Base-by-base conservation (phyloP, 495 filamentous ascomycete genomes). In the Filosporella fistucella region DNA sequence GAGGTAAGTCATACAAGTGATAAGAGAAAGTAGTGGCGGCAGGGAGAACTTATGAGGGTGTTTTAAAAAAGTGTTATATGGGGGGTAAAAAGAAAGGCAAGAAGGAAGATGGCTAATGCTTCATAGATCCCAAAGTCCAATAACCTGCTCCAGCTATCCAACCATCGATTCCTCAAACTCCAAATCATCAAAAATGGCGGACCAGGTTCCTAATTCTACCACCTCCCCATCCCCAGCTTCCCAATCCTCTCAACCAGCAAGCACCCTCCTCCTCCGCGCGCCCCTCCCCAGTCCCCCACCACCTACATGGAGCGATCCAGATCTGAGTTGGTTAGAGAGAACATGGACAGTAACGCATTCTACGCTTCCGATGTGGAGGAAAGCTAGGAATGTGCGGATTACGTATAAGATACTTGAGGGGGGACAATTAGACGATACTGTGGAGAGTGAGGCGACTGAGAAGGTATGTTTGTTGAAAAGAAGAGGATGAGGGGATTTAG, bases 291-390 rank as follows among this genome's bases (percentile, higher is more conserved):
- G 12, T 16, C 30, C 4, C 22, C 25, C 22, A 3, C 33, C 43
- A 16, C 38, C 36, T 12, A 6, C 42, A 13, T 41, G 28, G 51
- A 8, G 45, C 44, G 45, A 75, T 0, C 84, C 84, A 9, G 58
- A 71, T 78, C 42, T 54, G 66, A 33, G 42, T 32, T 88, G 75
- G 68, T 76, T 91, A 42, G 57, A 64, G 28, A 72, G 82, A 20
- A 85, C 81, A 42, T 91, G 86, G 87, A 68, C 79, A 58, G 84
- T 91, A 18, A 85, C 82, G 13, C 80, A 86, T 68, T 85, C 82
- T 10, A 89, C 82, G 25, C 79, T 93, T 2, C 75, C 78, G 17
- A 85, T 90, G 74, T 90, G 87, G 87, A 70, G 73, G 44, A 67
- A 66, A 24, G 75, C 78, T 32, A 80, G 77, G 58, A 89, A 91